phyloP scores from a whole-genome alignment of 805 yeast genomes.

The Wickerhamiella lipophila region DNA sequence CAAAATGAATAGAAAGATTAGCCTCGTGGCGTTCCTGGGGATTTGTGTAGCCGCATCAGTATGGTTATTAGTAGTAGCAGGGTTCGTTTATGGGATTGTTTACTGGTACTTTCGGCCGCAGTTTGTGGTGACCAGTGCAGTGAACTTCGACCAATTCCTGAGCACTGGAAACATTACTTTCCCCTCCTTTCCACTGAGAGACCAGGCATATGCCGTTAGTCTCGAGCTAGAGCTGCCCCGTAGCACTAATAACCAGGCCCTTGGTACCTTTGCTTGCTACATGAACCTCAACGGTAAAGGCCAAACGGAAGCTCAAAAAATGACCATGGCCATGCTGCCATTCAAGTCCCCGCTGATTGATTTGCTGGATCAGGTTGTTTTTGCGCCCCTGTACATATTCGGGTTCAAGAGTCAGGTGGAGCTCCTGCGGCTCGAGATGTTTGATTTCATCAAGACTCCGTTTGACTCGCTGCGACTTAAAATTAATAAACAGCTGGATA shows the following conservation, averaged over 20 bases:
- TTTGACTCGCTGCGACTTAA: neutral
- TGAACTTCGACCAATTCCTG: constrained; percentile 12
- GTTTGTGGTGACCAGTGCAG: constrained; percentile 13
- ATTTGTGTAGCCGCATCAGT: constrained; percentile 6
- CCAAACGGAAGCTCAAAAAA: constrained; percentile 7
- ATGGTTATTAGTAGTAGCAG: constrained; percentile 6
- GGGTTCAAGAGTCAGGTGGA: constrained; percentile 24
- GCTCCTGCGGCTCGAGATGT: constrained; percentile 20
- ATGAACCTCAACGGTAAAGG: constrained; percentile 16
- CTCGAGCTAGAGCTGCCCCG: constrained; percentile 26
- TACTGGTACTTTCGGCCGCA: constrained; percentile 15
- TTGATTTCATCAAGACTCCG: constrained; percentile 12
- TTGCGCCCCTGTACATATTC: constrained; percentile 24
- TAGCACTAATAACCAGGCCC: constrained; percentile 21
- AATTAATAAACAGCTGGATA: constrained; percentile 1
- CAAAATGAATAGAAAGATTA: neutral
- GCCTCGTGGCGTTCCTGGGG: constrained; percentile 7
- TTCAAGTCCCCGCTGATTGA: constrained; percentile 24
- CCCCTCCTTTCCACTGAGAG: constrained; percentile 16
- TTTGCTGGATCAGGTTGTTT: constrained; percentile 21
- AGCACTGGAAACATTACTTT: constrained; percentile 4
- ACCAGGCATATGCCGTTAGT: constrained; percentile 22
- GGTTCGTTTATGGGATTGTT: constrained; percentile 3
- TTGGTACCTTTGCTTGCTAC: constrained; percentile 28
- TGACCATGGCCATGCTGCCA: constrained; percentile 26